Percentiles rank a stretch among this genome's conserved stretches.
These are phyloP conservation scores for Scheffersomyces stipitis DNA, from an alignment of 805 yeast species.

Conservation along the genomic window DNA sequence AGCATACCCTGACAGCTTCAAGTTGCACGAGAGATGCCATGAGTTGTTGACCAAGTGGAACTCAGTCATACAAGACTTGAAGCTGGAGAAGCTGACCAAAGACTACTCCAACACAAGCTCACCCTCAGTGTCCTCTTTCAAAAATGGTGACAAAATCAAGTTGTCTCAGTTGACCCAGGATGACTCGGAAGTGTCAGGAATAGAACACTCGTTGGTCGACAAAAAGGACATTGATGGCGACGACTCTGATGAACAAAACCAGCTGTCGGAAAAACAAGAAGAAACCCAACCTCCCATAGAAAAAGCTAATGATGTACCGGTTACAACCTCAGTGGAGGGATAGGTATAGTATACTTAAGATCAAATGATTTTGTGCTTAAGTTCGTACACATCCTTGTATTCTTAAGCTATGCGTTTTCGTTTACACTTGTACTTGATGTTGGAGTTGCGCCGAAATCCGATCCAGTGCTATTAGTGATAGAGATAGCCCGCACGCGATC, in stretches of 20 bases:
- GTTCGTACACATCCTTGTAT: no score
- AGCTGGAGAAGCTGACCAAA: constrained; percentile 23
- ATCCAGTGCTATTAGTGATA: no score
- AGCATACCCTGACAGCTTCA: constrained; percentile 43
- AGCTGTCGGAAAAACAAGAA: background rate
- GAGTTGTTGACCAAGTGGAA: constrained; percentile 45
- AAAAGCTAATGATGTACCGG: constrained; percentile 7
- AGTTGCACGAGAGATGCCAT: constrained; percentile 45
- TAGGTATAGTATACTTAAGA: no score
- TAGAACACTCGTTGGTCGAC: constrained; percentile 6
- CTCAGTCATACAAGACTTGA: constrained; percentile 32
- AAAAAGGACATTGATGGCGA: constrained; percentile 6
- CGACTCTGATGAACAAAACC: background rate
- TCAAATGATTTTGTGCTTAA: no score
- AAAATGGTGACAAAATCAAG: background rate
- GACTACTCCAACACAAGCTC: background rate
- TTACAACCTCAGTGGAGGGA: constrained; percentile 8
- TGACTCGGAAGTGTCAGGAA: constrained; percentile 12
- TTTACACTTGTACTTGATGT: no score
- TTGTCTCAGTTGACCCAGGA: constrained; percentile 4
- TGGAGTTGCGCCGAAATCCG: no score
- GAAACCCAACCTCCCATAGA: background rate
- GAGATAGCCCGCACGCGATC: no score
- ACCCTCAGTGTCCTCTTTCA: background rate
- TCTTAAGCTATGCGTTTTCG: no score